Evolutionary conservation across 2,329 filamentous ascomycete species (phyloP).

Genomic region (Penicillium expansum): DNA sequence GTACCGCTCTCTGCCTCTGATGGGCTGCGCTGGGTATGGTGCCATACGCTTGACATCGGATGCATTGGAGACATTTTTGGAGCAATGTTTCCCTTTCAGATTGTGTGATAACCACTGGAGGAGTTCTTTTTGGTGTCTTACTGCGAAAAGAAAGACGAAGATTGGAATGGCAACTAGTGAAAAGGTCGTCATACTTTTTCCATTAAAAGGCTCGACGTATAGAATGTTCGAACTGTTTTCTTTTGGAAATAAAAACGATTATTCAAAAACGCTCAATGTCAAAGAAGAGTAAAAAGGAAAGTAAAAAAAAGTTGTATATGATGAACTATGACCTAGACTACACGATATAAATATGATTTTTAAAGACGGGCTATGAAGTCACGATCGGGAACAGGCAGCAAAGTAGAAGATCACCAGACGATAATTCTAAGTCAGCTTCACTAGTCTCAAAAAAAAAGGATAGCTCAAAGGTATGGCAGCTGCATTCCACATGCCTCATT

Average conservation of each 20-base stretch:
- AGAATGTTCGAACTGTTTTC: background rate
- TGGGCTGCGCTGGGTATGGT: slow-evolving; percentile 40
- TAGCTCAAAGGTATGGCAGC: slow-evolving; percentile 12
- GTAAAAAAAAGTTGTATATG: background rate
- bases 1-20: slow-evolving; percentile 40
- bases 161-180: slow-evolving; percentile 31
- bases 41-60: slow-evolving; percentile 34
- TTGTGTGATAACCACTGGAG: slow-evolving; percentile 9
- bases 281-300: background rate
- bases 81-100: background rate
- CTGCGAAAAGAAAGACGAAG: slow-evolving; percentile 29
- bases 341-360: slow-evolving; percentile 20
- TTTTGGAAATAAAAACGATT: background rate
- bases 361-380: slow-evolving; percentile 11
- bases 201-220: background rate
- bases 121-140: slow-evolving; percentile 27
- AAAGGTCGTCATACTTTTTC: slow-evolving; percentile 34
- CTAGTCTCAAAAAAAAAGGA: slow-evolving; percentile 14
- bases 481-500: slow-evolving; percentile 25
- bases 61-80: slow-evolving; percentile 10
- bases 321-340: background rate
- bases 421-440: slow-evolving; percentile 10
- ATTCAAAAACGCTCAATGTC: slow-evolving; percentile 4
- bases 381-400: slow-evolving; percentile 15
- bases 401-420: slow-evolving; percentile 22